Evolutionary conservation across 768 basidiomycete genomes (phyloP).

Genomic region (Amanita rimosa): DNA sequence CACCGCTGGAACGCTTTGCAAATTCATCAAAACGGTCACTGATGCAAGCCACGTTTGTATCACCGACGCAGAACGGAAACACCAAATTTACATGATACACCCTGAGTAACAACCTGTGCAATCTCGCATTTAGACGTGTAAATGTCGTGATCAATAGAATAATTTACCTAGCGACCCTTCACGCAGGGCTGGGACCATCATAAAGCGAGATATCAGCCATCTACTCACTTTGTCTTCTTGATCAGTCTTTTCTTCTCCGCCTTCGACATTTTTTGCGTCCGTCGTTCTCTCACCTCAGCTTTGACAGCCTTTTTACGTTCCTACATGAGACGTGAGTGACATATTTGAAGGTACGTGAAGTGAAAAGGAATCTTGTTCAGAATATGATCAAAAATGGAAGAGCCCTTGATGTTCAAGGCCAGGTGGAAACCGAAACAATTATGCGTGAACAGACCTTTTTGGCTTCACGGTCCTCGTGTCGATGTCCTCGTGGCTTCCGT

Average conservation of each 20-base stretch:
- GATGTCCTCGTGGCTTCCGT: conserved; percentile 69
- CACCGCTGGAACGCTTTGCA: conserved; percentile 74
- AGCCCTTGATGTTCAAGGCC: background rate
- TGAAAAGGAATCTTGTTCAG: background rate
- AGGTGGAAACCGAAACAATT: background rate
- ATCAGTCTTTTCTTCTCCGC: conserved; percentile 85
- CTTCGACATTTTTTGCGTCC: conserved; percentile 93
- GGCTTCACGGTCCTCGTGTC: conserved; percentile 82
- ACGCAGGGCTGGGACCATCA: background rate
- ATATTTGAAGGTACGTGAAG: background rate
- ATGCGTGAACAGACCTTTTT: conserved; percentile 62
- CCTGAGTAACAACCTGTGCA: background rate
- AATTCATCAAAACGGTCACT: conserved; percentile 78
- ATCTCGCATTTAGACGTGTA: too few relatives aligned
- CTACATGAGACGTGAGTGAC: conserved; percentile 26
- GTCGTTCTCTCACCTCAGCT: conserved; percentile 75
- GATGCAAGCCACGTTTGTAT: conserved; percentile 93
- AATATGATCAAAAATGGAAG: background rate
- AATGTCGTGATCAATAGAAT: background rate
- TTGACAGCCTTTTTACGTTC: conserved; percentile 89
- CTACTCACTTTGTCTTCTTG: conserved; percentile 35
- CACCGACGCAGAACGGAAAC: conserved; percentile 57
- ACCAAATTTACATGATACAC: background rate
- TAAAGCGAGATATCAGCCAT: conserved; percentile 6
- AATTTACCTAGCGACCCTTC: background rate